These are phyloP conservation scores for Megacollybia platyphylla DNA, from an alignment of 1,284 basidiomycete species.

Conservation along the genomic window DNA sequence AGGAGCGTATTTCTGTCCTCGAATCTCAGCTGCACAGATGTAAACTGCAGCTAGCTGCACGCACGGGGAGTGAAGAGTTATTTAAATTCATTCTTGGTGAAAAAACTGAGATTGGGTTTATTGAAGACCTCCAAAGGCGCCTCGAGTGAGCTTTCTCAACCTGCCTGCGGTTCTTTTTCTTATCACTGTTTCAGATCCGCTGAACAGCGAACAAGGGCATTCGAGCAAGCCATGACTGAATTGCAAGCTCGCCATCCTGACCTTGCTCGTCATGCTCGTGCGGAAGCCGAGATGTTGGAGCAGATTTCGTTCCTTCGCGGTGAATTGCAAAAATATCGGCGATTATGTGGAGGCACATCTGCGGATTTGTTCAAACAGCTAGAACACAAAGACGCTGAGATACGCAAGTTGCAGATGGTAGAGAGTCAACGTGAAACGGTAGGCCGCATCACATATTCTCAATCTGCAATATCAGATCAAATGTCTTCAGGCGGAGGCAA, in stretches of 20 bases:
- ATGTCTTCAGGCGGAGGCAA: constrained; percentile 47
- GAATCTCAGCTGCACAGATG: constrained; percentile 67
- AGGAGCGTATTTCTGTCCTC: constrained; percentile 65
- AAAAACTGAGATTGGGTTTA: constrained; percentile 48
- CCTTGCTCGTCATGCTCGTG: constrained; percentile 27
- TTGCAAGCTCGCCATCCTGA: constrained; percentile 36
- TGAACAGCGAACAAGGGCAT: constrained; percentile 33
- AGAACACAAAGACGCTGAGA: constrained; percentile 50
- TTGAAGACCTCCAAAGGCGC: constrained; percentile 48
- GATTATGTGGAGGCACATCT: constrained; percentile 45
- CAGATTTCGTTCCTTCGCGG: constrained; percentile 31
- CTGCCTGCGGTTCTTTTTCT: background rate
- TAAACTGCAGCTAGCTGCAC: constrained; percentile 69
- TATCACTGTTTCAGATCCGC: constrained; percentile 27
- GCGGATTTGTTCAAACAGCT: constrained; percentile 50
- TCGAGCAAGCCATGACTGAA: constrained; percentile 35
- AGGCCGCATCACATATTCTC: constrained; percentile 4
- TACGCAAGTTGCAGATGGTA: constrained; percentile 42
- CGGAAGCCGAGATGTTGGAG: constrained; percentile 41
- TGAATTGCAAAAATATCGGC: constrained; percentile 48
- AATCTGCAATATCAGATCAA: background rate
- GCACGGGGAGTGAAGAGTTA: constrained; percentile 59
- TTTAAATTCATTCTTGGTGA: constrained; percentile 58
- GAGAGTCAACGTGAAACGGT: constrained; percentile 44
- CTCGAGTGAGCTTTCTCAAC: constrained; percentile 32